Conservation (phyloP, 805 yeast species). For the Saccharomycopsis fermentans region DNA sequence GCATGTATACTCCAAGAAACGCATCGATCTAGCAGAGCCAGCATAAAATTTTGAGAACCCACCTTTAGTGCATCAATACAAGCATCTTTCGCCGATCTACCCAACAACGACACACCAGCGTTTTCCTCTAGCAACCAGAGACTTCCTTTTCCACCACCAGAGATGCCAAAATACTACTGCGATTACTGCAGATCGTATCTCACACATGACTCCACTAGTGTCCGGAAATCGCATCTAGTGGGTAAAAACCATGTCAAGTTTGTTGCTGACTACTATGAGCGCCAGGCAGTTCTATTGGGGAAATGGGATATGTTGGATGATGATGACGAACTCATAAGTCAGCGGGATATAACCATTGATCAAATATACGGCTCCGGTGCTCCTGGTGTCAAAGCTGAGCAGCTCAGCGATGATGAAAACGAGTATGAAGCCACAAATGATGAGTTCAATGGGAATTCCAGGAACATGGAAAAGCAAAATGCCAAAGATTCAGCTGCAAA, state of each 20-base stretch:
- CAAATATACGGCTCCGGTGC: not conserved
- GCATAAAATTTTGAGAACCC: too few species aligned
- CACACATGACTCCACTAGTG: conserved; percentile 85
- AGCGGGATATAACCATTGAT: conserved; percentile 24
- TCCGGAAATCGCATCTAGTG: conserved; percentile 64
- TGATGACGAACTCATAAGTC: conserved; percentile 26
- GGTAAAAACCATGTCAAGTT: conserved; percentile 69
- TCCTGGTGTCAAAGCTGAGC: not conserved
- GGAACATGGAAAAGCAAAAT: not conserved
- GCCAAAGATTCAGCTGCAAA: not conserved
- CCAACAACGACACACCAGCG: not conserved
- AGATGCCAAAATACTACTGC: conserved; percentile 68
- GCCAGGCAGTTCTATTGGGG: conserved; percentile 20
- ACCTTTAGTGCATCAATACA: too few species aligned
- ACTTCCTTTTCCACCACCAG: too few species aligned
- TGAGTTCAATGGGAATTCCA: not conserved
- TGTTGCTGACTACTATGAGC: conserved; percentile 67
- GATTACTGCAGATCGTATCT: conserved; percentile 75
- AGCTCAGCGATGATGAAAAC: not conserved
- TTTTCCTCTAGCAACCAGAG: too few species aligned
- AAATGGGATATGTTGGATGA: conserved; percentile 25
- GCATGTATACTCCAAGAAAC: too few species aligned
- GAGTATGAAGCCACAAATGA: not conserved
- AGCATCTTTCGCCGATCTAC: not conserved
- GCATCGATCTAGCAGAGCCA: too few species aligned